phyloP scores from a whole-genome alignment of 2,329 filamentous ascomycete species.

The Fusarium liriodendri region DNA sequence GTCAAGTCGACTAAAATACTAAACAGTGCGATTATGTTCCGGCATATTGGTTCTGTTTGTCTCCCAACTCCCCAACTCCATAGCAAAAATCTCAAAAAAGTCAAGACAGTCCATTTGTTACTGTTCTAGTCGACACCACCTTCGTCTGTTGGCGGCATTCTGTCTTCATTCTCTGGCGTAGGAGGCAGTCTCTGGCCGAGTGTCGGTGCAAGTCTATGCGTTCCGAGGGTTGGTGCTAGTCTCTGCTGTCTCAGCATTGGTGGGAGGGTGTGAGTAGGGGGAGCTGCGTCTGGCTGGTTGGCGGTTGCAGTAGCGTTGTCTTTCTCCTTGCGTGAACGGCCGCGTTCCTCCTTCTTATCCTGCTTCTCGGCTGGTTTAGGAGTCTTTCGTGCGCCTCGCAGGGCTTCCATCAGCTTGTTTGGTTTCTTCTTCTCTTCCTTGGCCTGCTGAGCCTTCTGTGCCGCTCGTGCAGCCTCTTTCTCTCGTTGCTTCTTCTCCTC shows the following conservation, averaged over 20 bases:
- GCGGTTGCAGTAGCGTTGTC: not conserved
- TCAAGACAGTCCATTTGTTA: not conserved
- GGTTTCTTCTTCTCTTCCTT: not conserved
- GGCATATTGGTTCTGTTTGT: not conserved
- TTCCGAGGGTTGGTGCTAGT: slow-evolving; percentile 13
- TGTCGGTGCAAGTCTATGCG: slow-evolving; percentile 5
- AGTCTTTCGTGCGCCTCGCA: not conserved
- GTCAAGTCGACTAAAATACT: not conserved
- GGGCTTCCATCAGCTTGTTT: not conserved
- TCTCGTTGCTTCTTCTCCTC: slow-evolving; percentile 1
- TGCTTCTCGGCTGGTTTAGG: not conserved
- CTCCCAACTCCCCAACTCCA: not conserved
- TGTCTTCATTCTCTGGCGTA: not conserved
- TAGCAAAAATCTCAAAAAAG: not conserved
- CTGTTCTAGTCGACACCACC: slow-evolving; percentile 8
- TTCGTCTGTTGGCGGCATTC: slow-evolving; percentile 5
- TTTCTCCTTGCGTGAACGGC: slow-evolving; percentile 4
- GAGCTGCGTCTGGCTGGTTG: not conserved
- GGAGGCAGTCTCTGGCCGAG: slow-evolving; percentile 8
- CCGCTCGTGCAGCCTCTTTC: not conserved
- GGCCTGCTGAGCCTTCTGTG: slow-evolving; percentile 1
- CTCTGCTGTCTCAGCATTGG: slow-evolving; percentile 6
- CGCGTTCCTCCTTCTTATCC: slow-evolving; percentile 1
- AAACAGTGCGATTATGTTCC: not conserved
- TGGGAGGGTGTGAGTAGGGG: not conserved